Conservation (phyloP, 2,329 filamentous ascomycete species). For the Alternaria sp. region DNA sequence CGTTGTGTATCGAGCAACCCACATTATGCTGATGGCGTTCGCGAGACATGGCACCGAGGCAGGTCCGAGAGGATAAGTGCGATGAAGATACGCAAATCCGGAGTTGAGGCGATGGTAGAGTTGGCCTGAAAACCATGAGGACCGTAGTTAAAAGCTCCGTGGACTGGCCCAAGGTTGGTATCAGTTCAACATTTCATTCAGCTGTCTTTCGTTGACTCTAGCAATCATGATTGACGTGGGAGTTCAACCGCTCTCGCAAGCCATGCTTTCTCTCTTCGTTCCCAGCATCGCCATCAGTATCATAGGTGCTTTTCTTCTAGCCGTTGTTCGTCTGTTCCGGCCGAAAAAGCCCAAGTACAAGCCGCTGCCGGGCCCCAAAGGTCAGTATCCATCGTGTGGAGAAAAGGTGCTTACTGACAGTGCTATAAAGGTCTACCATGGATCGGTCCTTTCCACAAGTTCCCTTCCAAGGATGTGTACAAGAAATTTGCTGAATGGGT, state of each 20-base stretch:
- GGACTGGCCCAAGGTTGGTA: neutral
- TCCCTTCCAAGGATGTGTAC: slow-evolving; percentile 2
- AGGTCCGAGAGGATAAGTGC: neutral
- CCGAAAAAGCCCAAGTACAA: slow-evolving; percentile 1
- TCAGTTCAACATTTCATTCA: neutral
- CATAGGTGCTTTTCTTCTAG: slow-evolving; percentile 1
- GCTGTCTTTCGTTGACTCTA: neutral
- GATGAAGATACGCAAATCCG: neutral
- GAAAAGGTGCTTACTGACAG: neutral
- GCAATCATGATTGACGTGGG: neutral
- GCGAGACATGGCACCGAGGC: neutral
- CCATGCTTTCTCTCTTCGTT: neutral
- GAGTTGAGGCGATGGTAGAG: neutral
- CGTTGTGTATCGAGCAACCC: neutral
- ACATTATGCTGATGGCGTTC: neutral
- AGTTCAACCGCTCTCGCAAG: neutral
- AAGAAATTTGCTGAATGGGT: slow-evolving; percentile 4
- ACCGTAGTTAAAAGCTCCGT: neutral
- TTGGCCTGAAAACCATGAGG: neutral
- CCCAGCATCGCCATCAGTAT: neutral
- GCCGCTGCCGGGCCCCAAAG: neutral
- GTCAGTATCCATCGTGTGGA: neutral
- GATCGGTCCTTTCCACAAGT: neutral
- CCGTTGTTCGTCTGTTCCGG: neutral
- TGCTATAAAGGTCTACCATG: slow-evolving; percentile 1